Base-by-base conservation (phyloP, 2,329 filamentous ascomycete species). In the Fusarium cyanostomum region DNA sequence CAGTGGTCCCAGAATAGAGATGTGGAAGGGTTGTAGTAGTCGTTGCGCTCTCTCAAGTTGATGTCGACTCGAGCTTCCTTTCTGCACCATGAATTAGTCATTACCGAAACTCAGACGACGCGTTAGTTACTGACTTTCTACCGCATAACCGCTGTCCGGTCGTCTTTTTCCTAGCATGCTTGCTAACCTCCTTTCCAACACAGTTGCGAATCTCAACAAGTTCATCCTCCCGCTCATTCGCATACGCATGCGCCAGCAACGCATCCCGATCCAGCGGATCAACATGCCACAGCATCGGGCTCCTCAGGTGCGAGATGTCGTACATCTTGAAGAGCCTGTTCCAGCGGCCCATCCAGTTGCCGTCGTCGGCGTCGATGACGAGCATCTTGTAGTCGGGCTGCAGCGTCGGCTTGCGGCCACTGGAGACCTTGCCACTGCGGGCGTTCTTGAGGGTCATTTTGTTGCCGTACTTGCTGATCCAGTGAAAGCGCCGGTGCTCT, bases 241-340 rank as follows among this genome's bases (percentile, higher is more conserved):
- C 81, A 67, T 90, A 87, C 0, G 89, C 84, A 74, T 89, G 91
- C 1, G 87, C 88, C 18, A 94, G 77, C 67, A 94, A 77, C 0
- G 88, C 88, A 76, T 94, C 91, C 2, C 90, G 81, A 73, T 94
- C 91, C 1, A 84, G 81, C 0, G 91, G 91, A 70, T 94, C 91
- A 12, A 92, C 82, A 71, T 95, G 91, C 78, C 92, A 94, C 70
- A 94, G 90, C 89, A 94, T 91, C 0, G 90, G 91, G 65, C 90
- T 93, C 13, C 91, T 83, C 34, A 95, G 78, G 68, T 93, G 86
- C 2, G 84, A 81, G 42, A 94, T 94, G 44, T 88, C 84, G 39
- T 92, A 86, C 3, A 83, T 84, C 28, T 82, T 79, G 75, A 94
- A 94, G 4, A 90, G 82, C 12, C 81, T 78, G 39, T 90, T 86